A percentile compares a stretch with the other conserved stretches of the same genome.
Conservation (phyloP, 1,139 yeast genomes). For the Blastobotrys ciferrii region DNA sequence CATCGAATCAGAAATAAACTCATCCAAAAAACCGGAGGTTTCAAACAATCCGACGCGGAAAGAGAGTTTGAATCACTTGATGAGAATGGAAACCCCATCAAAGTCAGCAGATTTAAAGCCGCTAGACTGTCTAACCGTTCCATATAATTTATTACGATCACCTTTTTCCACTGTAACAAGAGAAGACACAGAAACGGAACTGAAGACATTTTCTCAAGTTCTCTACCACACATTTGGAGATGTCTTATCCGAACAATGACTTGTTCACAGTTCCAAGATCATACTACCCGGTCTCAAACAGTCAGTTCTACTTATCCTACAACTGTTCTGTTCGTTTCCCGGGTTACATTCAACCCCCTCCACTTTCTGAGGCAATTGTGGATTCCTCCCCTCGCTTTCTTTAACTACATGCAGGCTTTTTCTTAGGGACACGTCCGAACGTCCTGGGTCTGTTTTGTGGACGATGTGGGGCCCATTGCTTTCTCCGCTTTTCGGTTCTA, state of each 20-base stretch:
- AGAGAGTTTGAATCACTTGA: constrained; percentile 71
- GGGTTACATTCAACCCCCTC: neutral
- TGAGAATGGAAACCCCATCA: constrained; percentile 57
- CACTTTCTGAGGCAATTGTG: neutral
- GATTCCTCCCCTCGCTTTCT: too few relatives aligned
- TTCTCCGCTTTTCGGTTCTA: too few relatives aligned
- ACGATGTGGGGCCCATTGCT: too few relatives aligned
- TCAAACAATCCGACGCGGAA: constrained; percentile 47
- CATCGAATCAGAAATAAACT: constrained; percentile 55
- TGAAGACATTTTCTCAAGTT: neutral
- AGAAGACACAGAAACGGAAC: neutral
- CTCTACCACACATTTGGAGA: neutral
- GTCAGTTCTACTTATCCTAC: neutral
- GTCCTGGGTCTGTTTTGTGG: too few relatives aligned
- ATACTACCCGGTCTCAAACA: neutral
- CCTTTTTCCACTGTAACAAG: neutral
- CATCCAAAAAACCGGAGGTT: constrained; percentile 51
- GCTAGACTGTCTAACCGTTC: constrained; percentile 37
- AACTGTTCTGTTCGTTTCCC: constrained; percentile 7
- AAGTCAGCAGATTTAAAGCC: constrained; percentile 68
- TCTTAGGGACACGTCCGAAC: too few relatives aligned
- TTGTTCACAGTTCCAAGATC: constrained; percentile 1
- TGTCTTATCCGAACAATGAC: too few relatives aligned
- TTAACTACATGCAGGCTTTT: too few relatives aligned
- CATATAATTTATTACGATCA: neutral